Base-by-base conservation (phyloP, 2,329 filamentous ascomycete genomes). In the Epichloe coenophiala region DNA sequence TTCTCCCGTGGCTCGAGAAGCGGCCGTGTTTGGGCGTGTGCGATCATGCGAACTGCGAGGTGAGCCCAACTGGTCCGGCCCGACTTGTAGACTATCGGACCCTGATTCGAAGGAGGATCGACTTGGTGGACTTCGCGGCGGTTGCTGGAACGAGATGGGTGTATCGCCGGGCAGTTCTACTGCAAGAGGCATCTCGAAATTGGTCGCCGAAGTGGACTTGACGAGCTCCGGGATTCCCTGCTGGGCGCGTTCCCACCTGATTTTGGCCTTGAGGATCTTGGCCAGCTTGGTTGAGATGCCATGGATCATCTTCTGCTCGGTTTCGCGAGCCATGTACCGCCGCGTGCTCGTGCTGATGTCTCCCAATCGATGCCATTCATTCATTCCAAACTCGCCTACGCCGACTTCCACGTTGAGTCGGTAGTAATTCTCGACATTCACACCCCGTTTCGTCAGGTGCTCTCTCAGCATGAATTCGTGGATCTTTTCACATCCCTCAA, bases 301-400 rank as follows among this genome's bases (percentile, higher is more conserved):
- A 49, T 85, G 73, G 6, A 88, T 87, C 76, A 88, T 86, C 58
- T 71, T 76, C 63, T 95, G 86, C 52, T 94, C 84, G 1, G 81
- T 81, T 11, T 77, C 74, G 54, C 83, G 83, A 7, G 75, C 72
- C 49, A 98, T 77, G 63, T 97, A 98, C 55, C 84, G 80, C 57
- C 87, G 79, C 0, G 93, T 98, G 62, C 84, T 84, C 13, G 88
- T 96, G 70, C 88, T 95, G 68, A 98, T 97, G 48, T 96, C 91
- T 27, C 87, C 84, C n/a, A 97, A 71, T 3, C 90, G 81, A 60
- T 88, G 80, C 93, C 93, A 98, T 65, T 97, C 93, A 63, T 97
- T 98, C 89, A 98, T 97, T 48, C 87, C 91, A 64, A 96, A 97
- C 63, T 97, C 93, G 49, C 91, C 90, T 3, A 97, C 90, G 1